Evolutionary conservation across 2,329 filamentous ascomycete species (phyloP).

Genomic region (Phoma sp.): DNA sequence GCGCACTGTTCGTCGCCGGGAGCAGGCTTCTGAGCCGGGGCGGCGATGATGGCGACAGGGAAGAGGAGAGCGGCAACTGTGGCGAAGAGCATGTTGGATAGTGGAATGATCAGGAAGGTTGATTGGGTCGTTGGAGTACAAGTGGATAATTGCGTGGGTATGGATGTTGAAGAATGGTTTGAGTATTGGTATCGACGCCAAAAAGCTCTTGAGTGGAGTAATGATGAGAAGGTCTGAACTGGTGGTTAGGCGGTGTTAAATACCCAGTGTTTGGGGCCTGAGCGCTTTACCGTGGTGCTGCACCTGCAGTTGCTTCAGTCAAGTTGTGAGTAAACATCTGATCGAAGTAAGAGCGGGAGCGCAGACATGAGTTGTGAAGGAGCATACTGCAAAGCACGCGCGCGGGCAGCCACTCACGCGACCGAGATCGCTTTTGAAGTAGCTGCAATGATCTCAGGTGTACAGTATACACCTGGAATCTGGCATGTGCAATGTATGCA

Average conservation of each 20-base stretch:
- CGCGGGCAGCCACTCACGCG: background rate
- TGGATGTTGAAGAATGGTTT: constrained; percentile 14
- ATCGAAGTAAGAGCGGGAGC: background rate
- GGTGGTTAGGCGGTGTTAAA: background rate
- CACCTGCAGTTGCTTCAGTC: background rate
- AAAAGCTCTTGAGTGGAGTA: constrained; percentile 1
- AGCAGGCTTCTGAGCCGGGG: constrained; percentile 12
- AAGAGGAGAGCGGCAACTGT: constrained; percentile 26
- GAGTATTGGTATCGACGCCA: constrained; percentile 5
- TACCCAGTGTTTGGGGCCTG: constrained; percentile 3
- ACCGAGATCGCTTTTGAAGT: background rate
- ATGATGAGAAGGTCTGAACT: constrained; percentile 1
- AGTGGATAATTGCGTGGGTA: background rate
- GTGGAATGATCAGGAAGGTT: background rate
- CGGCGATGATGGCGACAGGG: constrained; percentile 26
- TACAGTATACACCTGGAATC: background rate
- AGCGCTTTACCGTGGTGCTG: background rate
- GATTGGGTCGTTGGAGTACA: background rate
- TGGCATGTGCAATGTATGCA: background rate
- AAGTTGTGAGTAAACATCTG: background rate
- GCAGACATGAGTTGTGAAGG: background rate
- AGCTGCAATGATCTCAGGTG: background rate
- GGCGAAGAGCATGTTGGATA: constrained; percentile 20
- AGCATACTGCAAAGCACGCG: background rate
- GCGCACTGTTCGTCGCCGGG: constrained; percentile 25